Evolutionary conservation across 306 rosid species (phyloP).

Genomic region (Cercis canadensis): DNA sequence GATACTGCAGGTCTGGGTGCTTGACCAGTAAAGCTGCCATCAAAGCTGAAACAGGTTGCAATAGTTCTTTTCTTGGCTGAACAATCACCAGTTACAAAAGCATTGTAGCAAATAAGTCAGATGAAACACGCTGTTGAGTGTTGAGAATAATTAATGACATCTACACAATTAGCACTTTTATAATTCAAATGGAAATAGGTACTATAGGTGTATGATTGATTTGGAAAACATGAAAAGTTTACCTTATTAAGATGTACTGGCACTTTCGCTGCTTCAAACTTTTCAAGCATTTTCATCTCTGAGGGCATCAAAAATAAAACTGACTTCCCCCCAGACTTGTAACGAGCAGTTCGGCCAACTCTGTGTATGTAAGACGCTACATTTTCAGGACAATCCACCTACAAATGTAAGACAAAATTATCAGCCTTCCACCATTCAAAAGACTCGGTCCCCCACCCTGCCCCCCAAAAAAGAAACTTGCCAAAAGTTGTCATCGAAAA

Average conservation of each 20-base stretch:
- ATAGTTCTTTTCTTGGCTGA: conserved; percentile 68
- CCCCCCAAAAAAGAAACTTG: background rate
- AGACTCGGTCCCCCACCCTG: background rate
- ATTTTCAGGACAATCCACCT: conserved; percentile 95
- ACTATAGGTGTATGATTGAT: background rate
- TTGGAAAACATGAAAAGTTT: conserved; percentile 22
- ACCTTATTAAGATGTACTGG: conserved; percentile 80
- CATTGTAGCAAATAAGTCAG: conserved; percentile 39
- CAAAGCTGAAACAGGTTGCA: conserved; percentile 77
- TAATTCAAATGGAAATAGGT: conserved; percentile 19
- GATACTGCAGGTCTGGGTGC: conserved; percentile 72
- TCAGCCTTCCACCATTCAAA: conserved; percentile 11
- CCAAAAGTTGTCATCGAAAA: background rate
- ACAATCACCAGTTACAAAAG: conserved; percentile 36
- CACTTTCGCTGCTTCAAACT: conserved; percentile 69
- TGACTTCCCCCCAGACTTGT: conserved; percentile 75
- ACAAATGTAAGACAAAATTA: conserved; percentile 28
- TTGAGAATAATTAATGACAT: conserved; percentile 23
- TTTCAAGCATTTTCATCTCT: conserved; percentile 81
- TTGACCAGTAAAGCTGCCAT: conserved; percentile 78
- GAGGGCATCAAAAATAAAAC: conserved; percentile 83
- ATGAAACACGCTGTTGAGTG: background rate
- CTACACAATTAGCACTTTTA: conserved; percentile 2
- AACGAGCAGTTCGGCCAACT: conserved; percentile 98
- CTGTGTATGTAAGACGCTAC: conserved; percentile 89